These are phyloP conservation scores for Suillus subluteus DNA, from an alignment of 768 basidiomycete genomes.

Conservation along the genomic window DNA sequence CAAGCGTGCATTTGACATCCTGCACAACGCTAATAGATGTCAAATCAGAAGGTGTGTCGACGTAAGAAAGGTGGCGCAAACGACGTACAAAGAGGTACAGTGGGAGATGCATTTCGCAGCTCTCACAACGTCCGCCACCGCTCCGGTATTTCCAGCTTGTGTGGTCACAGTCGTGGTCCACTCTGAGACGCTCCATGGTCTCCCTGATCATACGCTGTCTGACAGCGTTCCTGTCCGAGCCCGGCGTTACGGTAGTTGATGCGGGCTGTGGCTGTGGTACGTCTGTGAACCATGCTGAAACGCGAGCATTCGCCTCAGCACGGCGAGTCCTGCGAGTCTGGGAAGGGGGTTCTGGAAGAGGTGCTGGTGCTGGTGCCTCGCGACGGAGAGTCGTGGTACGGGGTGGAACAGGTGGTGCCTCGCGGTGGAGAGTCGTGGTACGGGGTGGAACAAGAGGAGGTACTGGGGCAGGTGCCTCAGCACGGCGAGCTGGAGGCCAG, in stretches of 20 bases:
- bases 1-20: slow-evolving; percentile 39
- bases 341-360: slow-evolving; percentile 7
- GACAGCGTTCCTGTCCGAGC: neutral
- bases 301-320: neutral
- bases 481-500: neutral
- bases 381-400: neutral
- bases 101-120: slow-evolving; percentile 44
- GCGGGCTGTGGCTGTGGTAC: slow-evolving; percentile 2
- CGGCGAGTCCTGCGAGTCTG: neutral
- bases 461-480: neutral
- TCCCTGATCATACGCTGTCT: slow-evolving; percentile 30
- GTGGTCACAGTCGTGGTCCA: slow-evolving; percentile 57
- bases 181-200: slow-evolving; percentile 44
- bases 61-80: neutral
- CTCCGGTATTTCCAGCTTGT: slow-evolving; percentile 46
- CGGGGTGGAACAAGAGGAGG: neutral
- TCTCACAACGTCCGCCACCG: slow-evolving; percentile 51
- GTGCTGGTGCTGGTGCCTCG: slow-evolving; percentile 9
- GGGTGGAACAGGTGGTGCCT: neutral
- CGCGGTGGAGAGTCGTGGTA: neutral
- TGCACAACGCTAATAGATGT: slow-evolving; percentile 32
- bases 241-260: neutral
- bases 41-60: slow-evolving; percentile 1
- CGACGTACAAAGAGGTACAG: slow-evolving; percentile 53
- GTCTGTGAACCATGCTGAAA: neutral